Evolutionary conservation across 23 red algal species (phyloP).

Genomic region (Chondrus crispus): DNA sequence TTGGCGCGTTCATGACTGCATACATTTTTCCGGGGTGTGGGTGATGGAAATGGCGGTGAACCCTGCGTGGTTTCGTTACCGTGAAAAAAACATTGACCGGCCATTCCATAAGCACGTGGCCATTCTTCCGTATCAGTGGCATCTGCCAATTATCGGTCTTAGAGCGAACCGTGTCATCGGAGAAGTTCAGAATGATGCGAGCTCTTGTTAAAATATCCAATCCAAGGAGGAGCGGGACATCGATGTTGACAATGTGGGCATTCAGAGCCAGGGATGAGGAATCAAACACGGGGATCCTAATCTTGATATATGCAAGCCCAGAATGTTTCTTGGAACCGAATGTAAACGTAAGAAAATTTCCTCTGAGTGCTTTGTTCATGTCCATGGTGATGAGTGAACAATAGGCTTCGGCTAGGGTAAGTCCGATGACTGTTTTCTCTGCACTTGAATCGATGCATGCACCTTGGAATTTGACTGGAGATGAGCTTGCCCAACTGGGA

Average conservation of each 20-base stretch:
- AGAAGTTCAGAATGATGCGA: neutral
- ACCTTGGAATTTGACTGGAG: neutral
- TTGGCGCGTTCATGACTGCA: neutral
- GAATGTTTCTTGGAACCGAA: neutral
- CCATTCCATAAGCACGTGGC: conserved; percentile 6
- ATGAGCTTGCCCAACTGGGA: neutral
- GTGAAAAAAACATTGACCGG: neutral
- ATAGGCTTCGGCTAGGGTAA: neutral
- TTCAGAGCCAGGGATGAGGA: neutral
- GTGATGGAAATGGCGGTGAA: conserved; percentile 41
- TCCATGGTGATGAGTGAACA: neutral
- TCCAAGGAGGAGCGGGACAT: conserved; percentile 12
- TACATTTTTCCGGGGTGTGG: neutral
- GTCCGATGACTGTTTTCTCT: neutral
- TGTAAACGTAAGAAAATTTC: neutral
- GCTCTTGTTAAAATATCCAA: neutral
- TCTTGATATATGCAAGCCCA: neutral
- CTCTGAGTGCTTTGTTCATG: neutral
- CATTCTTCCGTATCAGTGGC: neutral
- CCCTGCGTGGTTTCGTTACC: neutral
- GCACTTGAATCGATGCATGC: conserved; percentile 16
- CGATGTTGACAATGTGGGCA: neutral
- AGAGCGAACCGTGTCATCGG: neutral
- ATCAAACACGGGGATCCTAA: neutral
- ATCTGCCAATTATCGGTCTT: neutral